These are phyloP conservation scores for Ceratocystis lukuohia DNA, from an alignment of 2,329 filamentous ascomycete species.

Conservation along the genomic window DNA sequence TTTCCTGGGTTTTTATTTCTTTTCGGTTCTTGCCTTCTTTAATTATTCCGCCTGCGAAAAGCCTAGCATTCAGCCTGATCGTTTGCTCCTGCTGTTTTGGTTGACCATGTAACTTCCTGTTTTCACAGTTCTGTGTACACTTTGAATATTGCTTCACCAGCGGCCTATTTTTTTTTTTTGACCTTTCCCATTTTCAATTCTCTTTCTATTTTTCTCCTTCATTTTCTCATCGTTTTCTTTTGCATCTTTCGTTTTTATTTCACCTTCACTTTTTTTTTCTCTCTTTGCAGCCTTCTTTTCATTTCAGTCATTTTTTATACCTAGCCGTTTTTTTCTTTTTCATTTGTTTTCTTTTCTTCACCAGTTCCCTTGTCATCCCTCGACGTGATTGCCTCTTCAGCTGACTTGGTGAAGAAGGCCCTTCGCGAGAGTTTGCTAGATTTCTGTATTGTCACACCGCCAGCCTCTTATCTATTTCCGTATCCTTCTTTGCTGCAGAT, in stretches of 20 bases:
- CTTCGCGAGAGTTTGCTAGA: background rate
- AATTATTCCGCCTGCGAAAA: background rate
- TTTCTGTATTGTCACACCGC: background rate
- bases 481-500: background rate
- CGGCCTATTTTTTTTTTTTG: background rate
- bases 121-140: background rate
- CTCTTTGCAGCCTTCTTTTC: conserved; percentile 4
- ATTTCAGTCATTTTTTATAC: conserved; percentile 5
- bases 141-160: conserved; percentile 1
- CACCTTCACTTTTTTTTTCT: background rate
- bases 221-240: background rate
- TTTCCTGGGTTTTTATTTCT: background rate
- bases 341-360: background rate
- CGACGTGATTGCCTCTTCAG: conserved; percentile 33
- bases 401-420: background rate
- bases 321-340: background rate
- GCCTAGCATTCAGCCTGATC: background rate
- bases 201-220: background rate
- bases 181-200: background rate
- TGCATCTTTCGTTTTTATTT: background rate
- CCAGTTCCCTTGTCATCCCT: conserved; percentile 32
- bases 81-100: conserved; percentile 6
- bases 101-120: conserved; percentile 8
- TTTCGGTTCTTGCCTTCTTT: background rate
- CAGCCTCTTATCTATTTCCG: background rate